Percentiles rank a stretch among this genome's conserved stretches.
These are phyloP conservation scores for Kuraishia piskuri DNA, from an alignment of 805 yeast genomes.

Conservation along the genomic window DNA sequence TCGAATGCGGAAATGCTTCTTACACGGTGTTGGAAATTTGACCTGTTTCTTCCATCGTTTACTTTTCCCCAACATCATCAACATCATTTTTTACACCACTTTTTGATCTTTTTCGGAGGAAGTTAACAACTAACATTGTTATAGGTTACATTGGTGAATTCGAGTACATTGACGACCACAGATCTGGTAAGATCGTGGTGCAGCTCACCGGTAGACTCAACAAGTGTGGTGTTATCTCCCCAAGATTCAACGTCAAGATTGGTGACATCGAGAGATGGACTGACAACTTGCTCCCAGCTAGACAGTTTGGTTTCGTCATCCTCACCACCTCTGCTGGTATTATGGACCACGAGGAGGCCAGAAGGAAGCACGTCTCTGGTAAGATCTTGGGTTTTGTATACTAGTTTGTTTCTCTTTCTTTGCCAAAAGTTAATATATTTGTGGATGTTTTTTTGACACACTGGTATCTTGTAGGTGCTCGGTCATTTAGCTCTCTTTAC, in stretches of 20 bases:
- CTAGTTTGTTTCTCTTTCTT: slow-evolving; percentile 33
- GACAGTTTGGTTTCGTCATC: slow-evolving; percentile 98
- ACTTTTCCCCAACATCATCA: slow-evolving; percentile 54
- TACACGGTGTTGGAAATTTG: slow-evolving; percentile 37
- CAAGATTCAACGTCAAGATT: slow-evolving; percentile 96
- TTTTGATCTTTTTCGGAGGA: background rate
- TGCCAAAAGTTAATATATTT: background rate
- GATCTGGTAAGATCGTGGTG: slow-evolving; percentile 95
- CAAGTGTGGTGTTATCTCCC: slow-evolving; percentile 98
- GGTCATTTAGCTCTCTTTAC: too few species aligned
- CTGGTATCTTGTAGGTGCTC: too few species aligned
- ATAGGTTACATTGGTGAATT: slow-evolving; percentile 87
- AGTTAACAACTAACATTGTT: background rate
- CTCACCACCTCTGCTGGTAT: slow-evolving; percentile 99
- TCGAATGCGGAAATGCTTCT: slow-evolving; percentile 49
- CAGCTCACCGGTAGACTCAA: slow-evolving; percentile 96
- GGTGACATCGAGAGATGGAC: slow-evolving; percentile 98
- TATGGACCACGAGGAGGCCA: slow-evolving; percentile 99
- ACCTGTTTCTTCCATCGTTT: slow-evolving; percentile 39
- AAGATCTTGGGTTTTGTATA: slow-evolving; percentile 97
- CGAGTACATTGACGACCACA: slow-evolving; percentile 98
- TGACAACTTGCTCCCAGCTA: slow-evolving; percentile 95
- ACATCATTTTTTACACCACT: background rate
- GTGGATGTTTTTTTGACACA: background rate
- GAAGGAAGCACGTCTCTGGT: slow-evolving; percentile 99